Base-by-base conservation (phyloP, 75 land plant species). In the Adiantum capillusveneris region DNA sequence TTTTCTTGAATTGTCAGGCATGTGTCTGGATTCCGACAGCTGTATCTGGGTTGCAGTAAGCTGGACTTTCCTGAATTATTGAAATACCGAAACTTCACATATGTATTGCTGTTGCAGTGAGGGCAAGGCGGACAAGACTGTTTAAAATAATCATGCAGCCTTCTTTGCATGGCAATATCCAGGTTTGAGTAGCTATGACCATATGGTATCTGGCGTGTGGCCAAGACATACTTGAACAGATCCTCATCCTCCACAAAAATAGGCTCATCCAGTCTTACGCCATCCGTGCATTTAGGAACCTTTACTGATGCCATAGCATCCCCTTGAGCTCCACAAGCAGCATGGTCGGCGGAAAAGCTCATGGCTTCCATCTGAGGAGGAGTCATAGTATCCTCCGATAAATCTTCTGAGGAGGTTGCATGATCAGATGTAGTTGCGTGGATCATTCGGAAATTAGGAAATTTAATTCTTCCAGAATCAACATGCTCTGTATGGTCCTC, bases 21-120 rank as follows among this genome's bases (percentile, higher is more conserved):
- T 21, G 50, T 46, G 50, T 46, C 13, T 21, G 50, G 50, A 21
- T 46, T 46, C 50, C 50, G 50, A 14, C 50, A 46, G 17, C 22
- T 46, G 14, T 46, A 46, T 14, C 50, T 46, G 22, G 50, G 50
- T 46, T 46, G 50, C 17, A 46, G 14, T 17, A 46, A 46, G 14
- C 50, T 46, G 22, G 50, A 46, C 17, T 46, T 46, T 5, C 50
- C 22, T 6, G 50, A 46, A 14, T 46, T 46, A 14, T 46, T 46
- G 50, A 46, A 46, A 17, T 46, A 46, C 6, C 50, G 50, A 17
- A 46, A 46, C 50, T 17, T 46, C 17, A 46, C 50, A 46, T 6
- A 46, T 2, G 22, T 46, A 46, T 46, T 46, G 14, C 12, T 6
- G 17, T 46, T 46, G 50, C 50, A 46, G 14, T 46, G 50, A 46